Evolutionary conservation across 2,329 filamentous ascomycete genomes (phyloP).

Genomic region (Ceratocystis papillata): DNA sequence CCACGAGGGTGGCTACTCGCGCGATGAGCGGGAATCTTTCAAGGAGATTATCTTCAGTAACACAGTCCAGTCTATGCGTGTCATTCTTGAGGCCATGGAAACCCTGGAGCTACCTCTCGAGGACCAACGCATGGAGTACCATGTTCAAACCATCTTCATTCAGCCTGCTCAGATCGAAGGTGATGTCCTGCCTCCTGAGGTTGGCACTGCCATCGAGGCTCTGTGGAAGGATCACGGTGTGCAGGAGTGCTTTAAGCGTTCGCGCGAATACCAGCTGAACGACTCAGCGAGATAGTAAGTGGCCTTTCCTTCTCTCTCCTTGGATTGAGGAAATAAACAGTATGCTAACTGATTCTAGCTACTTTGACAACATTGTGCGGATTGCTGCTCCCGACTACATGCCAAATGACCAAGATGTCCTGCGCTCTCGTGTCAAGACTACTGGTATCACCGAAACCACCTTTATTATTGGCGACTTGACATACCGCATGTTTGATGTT

Average conservation of each 20-base stretch:
- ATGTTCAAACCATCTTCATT: constrained; percentile 98
- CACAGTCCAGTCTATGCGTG: constrained; percentile 58
- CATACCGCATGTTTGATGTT: constrained; percentile 95
- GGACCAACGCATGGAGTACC: constrained; percentile 87
- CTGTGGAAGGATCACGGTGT: constrained; percentile 90
- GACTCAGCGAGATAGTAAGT: constrained; percentile 91
- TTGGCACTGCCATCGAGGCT: constrained; percentile 82
- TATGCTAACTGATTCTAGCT: constrained; percentile 47
- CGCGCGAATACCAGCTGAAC: constrained; percentile 90
- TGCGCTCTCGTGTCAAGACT: constrained; percentile 92
- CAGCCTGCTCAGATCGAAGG: constrained; percentile 94
- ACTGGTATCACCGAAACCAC: constrained; percentile 95
- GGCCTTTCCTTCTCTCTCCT: constrained; percentile 7
- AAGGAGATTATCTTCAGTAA: constrained; percentile 64
- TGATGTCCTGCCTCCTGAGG: constrained; percentile 85
- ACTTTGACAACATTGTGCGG: constrained; percentile 89
- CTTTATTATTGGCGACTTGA: constrained; percentile 88
- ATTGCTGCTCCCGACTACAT: constrained; percentile 88
- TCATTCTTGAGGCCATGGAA: constrained; percentile 59
- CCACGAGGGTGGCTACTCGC: constrained; percentile 95
- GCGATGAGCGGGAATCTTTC: constrained; percentile 65
- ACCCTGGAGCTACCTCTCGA: constrained; percentile 69
- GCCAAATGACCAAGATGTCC: constrained; percentile 88
- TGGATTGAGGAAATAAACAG: background rate
- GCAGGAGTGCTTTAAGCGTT: constrained; percentile 90